phyloP scores from a whole-genome alignment of 2,329 filamentous ascomycete species.

The Claviceps arundinis region DNA sequence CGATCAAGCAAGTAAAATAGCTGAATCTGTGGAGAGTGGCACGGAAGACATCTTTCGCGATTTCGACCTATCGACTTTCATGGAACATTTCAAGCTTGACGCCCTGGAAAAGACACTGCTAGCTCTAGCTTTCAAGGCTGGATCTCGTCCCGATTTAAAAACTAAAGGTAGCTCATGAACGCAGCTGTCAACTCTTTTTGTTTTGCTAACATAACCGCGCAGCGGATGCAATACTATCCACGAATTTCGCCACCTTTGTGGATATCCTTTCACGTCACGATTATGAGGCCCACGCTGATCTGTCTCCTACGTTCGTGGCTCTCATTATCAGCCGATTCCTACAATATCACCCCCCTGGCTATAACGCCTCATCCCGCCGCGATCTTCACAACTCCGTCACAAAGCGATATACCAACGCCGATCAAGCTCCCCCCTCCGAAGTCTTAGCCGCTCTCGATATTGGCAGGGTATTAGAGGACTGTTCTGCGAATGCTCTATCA shows the following conservation, averaged over 20 bases:
- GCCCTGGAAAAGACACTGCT: conserved; percentile 77
- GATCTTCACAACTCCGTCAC: conserved; percentile 55
- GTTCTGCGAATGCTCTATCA: conserved; percentile 42
- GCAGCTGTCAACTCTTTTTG: neutral
- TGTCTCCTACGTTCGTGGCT: conserved; percentile 58
- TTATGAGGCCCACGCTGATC: conserved; percentile 50
- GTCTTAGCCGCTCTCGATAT: conserved; percentile 60
- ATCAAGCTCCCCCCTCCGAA: conserved; percentile 53
- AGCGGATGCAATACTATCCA: conserved; percentile 85
- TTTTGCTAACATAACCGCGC: conserved; percentile 10
- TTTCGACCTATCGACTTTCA: conserved; percentile 89
- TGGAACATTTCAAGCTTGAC: conserved; percentile 92
- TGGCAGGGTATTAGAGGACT: conserved; percentile 49
- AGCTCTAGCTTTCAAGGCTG: conserved; percentile 75
- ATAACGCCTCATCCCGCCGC: conserved; percentile 60
- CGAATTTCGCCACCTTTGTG: conserved; percentile 65
- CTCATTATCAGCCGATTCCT: conserved; percentile 76
- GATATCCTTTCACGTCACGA: conserved; percentile 57
- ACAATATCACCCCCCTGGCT: conserved; percentile 74
- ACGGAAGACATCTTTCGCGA: conserved; percentile 91
- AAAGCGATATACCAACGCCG: conserved; percentile 53
- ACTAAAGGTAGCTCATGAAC: conserved; percentile 56
- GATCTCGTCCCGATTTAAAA: conserved; percentile 68
- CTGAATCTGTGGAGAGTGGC: conserved; percentile 79
- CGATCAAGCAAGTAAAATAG: conserved; percentile 79